Base-by-base conservation (phyloP, 345 rosid species). In the Toxicodendron radicans region DNA sequence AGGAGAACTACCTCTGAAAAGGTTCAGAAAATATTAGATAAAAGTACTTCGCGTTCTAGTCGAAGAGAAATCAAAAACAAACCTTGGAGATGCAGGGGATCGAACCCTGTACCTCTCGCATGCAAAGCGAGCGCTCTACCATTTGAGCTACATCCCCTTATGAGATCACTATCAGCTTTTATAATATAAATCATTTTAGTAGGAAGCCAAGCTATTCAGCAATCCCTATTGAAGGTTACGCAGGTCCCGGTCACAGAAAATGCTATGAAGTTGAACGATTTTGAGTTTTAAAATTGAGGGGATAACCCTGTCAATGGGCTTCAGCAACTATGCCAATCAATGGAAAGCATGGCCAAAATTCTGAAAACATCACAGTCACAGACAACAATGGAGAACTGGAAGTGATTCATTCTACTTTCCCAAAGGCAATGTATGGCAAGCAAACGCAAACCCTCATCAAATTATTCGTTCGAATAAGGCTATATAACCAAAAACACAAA, bases 31-130 rank as follows among this genome's bases (percentile, higher is more conserved):
- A 35, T 6, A 38, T 5, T 38, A 38, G 43, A 38, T 38, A 7
- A 7, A 7, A 38, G 43, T 38, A 7, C 43, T 35, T 35, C 1
- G 43, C 43, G 43, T 38, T 38, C 43, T 5, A 38, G 10, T 6
- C 7, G 43, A 38, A 35, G 38, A 35, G 6, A 35, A 35, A 5
- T 35, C 2, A 27, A 27, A 27, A 27, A 2, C 30, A 27, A n/a
- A n/a, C 0, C 30, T 2, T 72, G 67, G 59, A 61, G 75, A 60
- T 72, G 67, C 67, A 61, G 57, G 75, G 75, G 58, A 71, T 71
- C 85, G 91, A 92, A 87, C 92, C 86, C 88, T 76, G 88, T 90
- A 81, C 89, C 96, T 92, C 96, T 81, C 94, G 88, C 91, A 87
- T 90, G 94, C 96, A 89, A 90, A 86, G 94, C 91, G 86, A 83